Base-by-base conservation (phyloP, 495 filamentous ascomycete genomes). In the Lasiosphaeria ovina region DNA sequence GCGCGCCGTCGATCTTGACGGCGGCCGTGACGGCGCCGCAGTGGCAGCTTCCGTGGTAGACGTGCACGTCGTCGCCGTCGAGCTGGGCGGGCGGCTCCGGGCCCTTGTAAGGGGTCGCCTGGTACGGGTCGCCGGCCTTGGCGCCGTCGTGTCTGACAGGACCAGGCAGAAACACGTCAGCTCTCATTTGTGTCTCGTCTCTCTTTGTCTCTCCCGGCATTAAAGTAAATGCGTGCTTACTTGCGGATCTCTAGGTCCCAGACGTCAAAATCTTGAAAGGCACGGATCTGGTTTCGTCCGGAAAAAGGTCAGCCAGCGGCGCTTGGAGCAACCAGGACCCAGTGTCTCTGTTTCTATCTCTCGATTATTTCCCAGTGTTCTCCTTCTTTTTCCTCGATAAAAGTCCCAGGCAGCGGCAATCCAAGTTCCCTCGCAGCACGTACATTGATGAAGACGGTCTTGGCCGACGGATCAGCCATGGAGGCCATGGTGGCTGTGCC, bases 21-120 rank as follows among this genome's bases (percentile, higher is more conserved):
- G 76, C 76, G 14, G 77, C 16, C 11, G 62, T 77, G 6, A 81
- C 70, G 48, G 70, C 77, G 31, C 81, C 80, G 63, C 81, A 84
- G 62, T 83, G 81, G 67, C 81, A 84, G 64, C 75, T 75, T 6
- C 80, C 80, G 35, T 71, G 73, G 58, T 81, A 81, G 3, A 75
- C 36, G 58, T 47, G 44, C 4, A 11, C 44, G 4, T 73, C 75
- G 9, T 62, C 73, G 33, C 69, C 67, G 9, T 77, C 73, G 53
- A 74, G 61, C 9, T 59, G 68, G 6, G 66, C 66, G 3, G 67
- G 57, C 17, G 80, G 80, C 35, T 76, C 68, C 4, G 71, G 57
- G 6, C 79, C 80, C 12, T 65, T 71, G 65, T 71, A 80, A 1
- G 55, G 52, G 4, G 75, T 62, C 4, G 69, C 45, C 1, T 69